phyloP scores from a whole-genome alignment of 2,329 filamentous ascomycete genomes.

The Cephalotrichum gorgonifer region DNA sequence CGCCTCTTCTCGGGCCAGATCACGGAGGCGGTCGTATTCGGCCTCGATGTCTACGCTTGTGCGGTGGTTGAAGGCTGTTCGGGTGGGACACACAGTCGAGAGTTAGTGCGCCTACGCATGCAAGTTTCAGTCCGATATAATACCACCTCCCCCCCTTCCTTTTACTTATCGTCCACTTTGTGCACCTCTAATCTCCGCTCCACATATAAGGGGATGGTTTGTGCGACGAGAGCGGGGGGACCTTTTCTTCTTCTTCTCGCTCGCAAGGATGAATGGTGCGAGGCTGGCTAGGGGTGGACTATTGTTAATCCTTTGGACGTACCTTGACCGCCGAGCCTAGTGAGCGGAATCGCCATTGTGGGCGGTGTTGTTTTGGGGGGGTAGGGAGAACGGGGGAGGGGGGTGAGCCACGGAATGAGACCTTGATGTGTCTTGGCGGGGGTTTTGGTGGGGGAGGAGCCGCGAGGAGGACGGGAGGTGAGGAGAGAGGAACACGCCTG shows the following conservation, averaged over 20 bases:
- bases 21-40: constrained; percentile 87
- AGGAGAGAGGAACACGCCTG: background rate
- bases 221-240: background rate
- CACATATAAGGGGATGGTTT: background rate
- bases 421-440: too few relatives aligned
- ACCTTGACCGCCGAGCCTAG: constrained; percentile 34
- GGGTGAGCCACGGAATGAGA: too few relatives aligned
- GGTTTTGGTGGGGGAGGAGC: background rate
- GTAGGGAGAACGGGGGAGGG: background rate
- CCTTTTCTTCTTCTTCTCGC: background rate
- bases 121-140: background rate
- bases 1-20: constrained; percentile 71
- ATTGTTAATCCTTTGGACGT: too few relatives aligned
- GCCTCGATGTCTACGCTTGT: constrained; percentile 59
- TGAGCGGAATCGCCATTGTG: constrained; percentile 30
- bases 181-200: background rate
- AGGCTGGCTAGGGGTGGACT: too few relatives aligned
- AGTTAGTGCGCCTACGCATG: too few relatives aligned
- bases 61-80: constrained; percentile 65
- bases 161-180: background rate
- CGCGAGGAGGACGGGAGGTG: background rate
- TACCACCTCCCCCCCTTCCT: background rate
- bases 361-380: background rate
- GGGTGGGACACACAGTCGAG: too few relatives aligned
- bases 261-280: too few relatives aligned